phyloP scores from a whole-genome alignment of 2,329 filamentous ascomycete species.

The Paraphaeosphaeria sporulosa region DNA sequence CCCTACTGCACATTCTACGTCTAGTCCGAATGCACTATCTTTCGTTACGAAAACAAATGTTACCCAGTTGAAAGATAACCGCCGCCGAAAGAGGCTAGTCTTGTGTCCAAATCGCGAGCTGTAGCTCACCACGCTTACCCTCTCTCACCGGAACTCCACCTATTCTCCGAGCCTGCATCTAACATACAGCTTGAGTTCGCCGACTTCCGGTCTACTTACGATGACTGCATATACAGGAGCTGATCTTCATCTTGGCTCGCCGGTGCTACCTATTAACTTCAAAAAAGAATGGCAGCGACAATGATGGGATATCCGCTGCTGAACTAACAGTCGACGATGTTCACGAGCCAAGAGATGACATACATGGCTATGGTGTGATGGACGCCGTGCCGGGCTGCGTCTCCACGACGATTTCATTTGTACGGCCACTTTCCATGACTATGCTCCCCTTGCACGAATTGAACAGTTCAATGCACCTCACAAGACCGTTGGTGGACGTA shows the following conservation, averaged over 20 bases:
- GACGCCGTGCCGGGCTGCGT: neutral
- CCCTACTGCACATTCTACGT: conserved; percentile 3
- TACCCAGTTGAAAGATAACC: conserved; percentile 1
- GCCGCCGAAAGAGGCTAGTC: neutral
- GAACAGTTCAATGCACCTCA: neutral
- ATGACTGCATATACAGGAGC: neutral
- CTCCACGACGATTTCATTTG: neutral
- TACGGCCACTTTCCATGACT: neutral
- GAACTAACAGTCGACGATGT: neutral
- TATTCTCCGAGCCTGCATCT: conserved; percentile 3
- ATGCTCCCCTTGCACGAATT: neutral
- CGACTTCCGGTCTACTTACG: neutral
- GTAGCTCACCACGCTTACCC: neutral
- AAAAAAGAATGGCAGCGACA: neutral
- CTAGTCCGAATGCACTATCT: neutral
- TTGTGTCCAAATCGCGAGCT: neutral
- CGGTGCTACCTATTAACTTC: neutral
- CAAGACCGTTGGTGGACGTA: neutral
- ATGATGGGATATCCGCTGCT: neutral
- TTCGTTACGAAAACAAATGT: neutral
- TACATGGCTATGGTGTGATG: neutral
- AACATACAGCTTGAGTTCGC: neutral
- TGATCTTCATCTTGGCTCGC: neutral
- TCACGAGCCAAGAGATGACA: neutral
- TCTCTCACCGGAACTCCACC: conserved; percentile 10